phyloP scores from a whole-genome alignment of 2,329 filamentous ascomycete species.

The Achaetomium macrosporum region DNA sequence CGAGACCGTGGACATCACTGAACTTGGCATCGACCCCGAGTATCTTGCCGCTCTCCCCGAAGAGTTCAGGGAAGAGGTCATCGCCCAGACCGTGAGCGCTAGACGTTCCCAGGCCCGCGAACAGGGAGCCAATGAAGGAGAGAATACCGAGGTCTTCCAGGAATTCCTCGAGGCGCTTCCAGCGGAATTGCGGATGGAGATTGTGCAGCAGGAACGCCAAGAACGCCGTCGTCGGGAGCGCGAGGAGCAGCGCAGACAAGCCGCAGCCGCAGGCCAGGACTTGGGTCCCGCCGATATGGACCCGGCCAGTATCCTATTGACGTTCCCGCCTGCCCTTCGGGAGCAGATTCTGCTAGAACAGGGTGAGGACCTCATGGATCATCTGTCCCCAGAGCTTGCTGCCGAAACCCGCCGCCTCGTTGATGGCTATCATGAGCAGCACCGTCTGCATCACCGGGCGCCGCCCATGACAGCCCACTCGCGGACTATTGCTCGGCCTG shows the following conservation, averaged over 20 bases:
- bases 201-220: conserved; percentile 82
- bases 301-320: conserved; percentile 84
- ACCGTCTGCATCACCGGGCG: conserved; percentile 14
- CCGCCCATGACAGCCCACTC: conserved; percentile 21
- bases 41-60: conserved; percentile 97
- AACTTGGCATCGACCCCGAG: conserved; percentile 86
- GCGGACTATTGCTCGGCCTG: conserved; percentile 21
- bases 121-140: conserved; percentile 61
- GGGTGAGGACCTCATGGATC: conserved; percentile 78
- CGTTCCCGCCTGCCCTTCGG: conserved; percentile 76
- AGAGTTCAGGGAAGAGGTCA: conserved; percentile 91
- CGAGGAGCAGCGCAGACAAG: conserved; percentile 69
- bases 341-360: conserved; percentile 87
- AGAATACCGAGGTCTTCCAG: conserved; percentile 78
- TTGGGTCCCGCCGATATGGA: conserved; percentile 67
- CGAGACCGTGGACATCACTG: conserved; percentile 86
- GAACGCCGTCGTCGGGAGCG: conserved; percentile 85
- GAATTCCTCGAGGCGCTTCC: conserved; percentile 93
- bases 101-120: conserved; percentile 71
- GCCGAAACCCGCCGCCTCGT: conserved; percentile 73
- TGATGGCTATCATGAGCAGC: conserved; percentile 31
- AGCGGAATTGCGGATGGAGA: conserved; percentile 80
- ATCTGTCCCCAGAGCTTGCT: conserved; percentile 77
- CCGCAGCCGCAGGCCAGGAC: conserved; percentile 49
- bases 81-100: conserved; percentile 81